Conservation (phyloP, 306 rosid genomes). For the Ceratonia siliqua region DNA sequence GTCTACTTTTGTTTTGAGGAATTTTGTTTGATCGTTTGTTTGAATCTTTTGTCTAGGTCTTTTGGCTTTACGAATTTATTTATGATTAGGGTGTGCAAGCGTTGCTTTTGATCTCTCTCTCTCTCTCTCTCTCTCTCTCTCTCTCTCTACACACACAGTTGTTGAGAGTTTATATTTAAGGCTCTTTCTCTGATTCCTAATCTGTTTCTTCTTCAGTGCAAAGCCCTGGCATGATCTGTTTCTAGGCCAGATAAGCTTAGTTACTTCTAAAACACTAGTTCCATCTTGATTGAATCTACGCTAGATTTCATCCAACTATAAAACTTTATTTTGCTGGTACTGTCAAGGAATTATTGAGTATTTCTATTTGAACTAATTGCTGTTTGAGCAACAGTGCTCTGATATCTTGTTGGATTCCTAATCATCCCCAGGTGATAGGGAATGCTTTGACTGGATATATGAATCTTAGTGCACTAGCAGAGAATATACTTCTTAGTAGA, state of each 20-base stretch:
- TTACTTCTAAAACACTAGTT: not conserved
- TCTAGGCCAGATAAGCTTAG: not conserved
- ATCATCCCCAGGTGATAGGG: not conserved
- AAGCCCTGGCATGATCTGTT: not conserved
- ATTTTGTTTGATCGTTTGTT: constrained; percentile 36
- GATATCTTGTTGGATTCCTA: not conserved
- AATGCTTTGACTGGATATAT: not conserved
- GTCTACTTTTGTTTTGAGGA: not conserved
- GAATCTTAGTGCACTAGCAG: not conserved
- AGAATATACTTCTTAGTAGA: not conserved
- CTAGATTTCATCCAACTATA: not conserved
- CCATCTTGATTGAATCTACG: not conserved
- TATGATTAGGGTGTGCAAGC: constrained; percentile 38
- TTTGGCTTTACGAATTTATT: not conserved
- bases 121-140: no score
- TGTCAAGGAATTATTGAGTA: not conserved
- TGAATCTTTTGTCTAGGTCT: not conserved
- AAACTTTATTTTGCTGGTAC: not conserved
- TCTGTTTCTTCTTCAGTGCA: not conserved
- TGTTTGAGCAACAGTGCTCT: not conserved
- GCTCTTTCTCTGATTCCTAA: not conserved
- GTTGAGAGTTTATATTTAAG: not conserved
- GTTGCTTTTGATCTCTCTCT: not conserved
- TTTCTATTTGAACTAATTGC: not conserved
- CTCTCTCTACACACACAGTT: not conserved